phyloP scores from a whole-genome alignment of 495 filamentous ascomycete species.

The Friedmanniomyces simplex region DNA sequence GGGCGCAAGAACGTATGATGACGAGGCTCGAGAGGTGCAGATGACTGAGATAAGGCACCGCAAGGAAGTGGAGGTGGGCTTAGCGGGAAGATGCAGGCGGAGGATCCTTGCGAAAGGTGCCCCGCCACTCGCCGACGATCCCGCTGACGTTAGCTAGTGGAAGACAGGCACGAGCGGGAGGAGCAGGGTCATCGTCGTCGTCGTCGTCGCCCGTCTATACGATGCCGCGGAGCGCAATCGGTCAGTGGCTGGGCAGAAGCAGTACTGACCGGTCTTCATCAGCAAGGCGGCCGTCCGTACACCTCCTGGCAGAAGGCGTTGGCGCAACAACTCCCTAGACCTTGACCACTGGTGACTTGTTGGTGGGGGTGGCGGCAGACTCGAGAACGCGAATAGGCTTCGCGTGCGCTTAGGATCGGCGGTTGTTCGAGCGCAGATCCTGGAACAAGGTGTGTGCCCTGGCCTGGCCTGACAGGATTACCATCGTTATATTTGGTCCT shows the following conservation, averaged over 20 bases:
- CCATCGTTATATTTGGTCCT: neutral
- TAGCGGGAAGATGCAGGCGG: neutral
- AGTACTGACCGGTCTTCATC: no score
- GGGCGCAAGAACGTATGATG: slow-evolving; percentile 1
- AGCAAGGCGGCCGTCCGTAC: no score
- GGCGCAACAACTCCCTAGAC: no score
- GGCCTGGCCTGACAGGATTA: neutral
- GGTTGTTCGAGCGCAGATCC: neutral
- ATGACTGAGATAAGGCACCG: slow-evolving; percentile 12
- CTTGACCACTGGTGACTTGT: no score
- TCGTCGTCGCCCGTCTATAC: no score
- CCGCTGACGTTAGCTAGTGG: neutral
- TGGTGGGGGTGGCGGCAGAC: neutral
- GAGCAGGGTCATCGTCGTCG: neutral
- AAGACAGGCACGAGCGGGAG: neutral
- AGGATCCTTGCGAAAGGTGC: neutral
- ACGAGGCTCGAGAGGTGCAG: slow-evolving; percentile 11
- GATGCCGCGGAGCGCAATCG: neutral
- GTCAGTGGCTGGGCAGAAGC: no score
- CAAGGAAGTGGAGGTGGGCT: neutral
- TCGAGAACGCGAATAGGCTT: neutral
- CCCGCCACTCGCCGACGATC: slow-evolving; percentile 4
- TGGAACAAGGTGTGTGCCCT: no score
- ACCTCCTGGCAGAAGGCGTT: no score
- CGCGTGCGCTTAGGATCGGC: neutral